These are phyloP conservation scores for Tylopilus plumbeoviolaceoides DNA, from an alignment of 768 basidiomycete genomes.

Conservation along the genomic window DNA sequence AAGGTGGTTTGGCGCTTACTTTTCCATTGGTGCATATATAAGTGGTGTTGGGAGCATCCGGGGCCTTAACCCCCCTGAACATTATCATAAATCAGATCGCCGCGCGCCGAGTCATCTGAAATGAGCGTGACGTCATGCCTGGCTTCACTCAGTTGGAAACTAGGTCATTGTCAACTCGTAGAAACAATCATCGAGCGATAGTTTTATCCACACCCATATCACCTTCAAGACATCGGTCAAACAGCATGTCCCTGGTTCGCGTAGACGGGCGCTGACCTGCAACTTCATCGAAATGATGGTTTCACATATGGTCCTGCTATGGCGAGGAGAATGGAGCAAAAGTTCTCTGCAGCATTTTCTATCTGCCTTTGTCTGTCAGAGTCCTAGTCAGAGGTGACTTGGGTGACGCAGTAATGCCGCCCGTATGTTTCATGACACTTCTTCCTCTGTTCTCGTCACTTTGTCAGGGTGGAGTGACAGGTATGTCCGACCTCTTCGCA, in stretches of 20 bases:
- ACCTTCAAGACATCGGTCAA: neutral
- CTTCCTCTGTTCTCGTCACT: neutral
- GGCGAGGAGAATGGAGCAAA: neutral
- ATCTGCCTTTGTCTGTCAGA: neutral
- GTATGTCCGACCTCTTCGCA: too few species aligned
- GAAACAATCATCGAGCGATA: too few species aligned
- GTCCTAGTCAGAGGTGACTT: neutral
- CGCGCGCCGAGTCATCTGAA: too few species aligned
- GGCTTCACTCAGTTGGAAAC: too few species aligned
- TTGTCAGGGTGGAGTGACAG: neutral
- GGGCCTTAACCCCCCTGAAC: too few species aligned
- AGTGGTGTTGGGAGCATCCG: too few species aligned
- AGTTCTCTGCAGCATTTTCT: neutral
- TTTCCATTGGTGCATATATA: too few species aligned
- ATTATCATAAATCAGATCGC: too few species aligned
- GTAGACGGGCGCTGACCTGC: neutral
- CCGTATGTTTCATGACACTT: neutral
- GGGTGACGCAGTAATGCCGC: neutral
- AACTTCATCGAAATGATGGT: neutral
- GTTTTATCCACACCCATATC: neutral
- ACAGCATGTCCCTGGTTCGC: neutral
- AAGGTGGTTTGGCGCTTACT: too few species aligned
- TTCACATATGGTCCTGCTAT: neutral
- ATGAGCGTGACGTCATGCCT: too few species aligned
- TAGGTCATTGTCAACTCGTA: neutral